phyloP scores from a whole-genome alignment of 2,329 filamentous ascomycete genomes.

The Hypomyces rosellus region DNA sequence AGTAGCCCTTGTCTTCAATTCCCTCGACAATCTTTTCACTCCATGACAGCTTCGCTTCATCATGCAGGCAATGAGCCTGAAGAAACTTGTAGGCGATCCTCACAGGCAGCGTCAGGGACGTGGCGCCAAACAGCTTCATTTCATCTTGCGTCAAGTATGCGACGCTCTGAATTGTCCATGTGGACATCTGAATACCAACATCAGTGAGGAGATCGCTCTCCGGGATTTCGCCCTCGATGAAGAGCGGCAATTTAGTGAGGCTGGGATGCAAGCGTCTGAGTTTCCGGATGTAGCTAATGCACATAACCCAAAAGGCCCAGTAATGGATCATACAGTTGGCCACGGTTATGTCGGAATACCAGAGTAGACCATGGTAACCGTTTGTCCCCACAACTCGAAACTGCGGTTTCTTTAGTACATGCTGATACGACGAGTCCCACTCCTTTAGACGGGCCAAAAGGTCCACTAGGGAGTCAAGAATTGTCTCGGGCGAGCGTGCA shows the following conservation, averaged over 20 bases:
- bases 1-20: constrained; percentile 3
- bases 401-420: constrained; percentile 2
- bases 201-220: constrained; percentile 9
- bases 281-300: constrained; percentile 22
- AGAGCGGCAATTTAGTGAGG: background rate
- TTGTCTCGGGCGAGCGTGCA: background rate
- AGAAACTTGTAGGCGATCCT: constrained; percentile 14
- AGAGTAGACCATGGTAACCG: constrained; percentile 13
- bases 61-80: background rate
- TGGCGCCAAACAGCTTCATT: constrained; percentile 33
- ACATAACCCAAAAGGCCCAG: constrained; percentile 33
- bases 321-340: constrained; percentile 33
- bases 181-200: constrained; percentile 14
- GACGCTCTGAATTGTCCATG: constrained; percentile 27
- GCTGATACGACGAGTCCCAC: constrained; percentile 5
- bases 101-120: constrained; percentile 28
- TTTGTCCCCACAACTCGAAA: constrained; percentile 3
- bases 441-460: background rate
- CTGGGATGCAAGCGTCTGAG: constrained; percentile 1
- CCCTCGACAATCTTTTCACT: constrained; percentile 5
- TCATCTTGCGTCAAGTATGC: constrained; percentile 32
- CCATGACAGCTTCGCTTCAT: background rate
- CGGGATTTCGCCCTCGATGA: constrained; percentile 4
- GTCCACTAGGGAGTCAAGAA: background rate
- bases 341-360: constrained; percentile 28